Conservation (phyloP, 495 filamentous ascomycete genomes). For the Physcia stellaris region DNA sequence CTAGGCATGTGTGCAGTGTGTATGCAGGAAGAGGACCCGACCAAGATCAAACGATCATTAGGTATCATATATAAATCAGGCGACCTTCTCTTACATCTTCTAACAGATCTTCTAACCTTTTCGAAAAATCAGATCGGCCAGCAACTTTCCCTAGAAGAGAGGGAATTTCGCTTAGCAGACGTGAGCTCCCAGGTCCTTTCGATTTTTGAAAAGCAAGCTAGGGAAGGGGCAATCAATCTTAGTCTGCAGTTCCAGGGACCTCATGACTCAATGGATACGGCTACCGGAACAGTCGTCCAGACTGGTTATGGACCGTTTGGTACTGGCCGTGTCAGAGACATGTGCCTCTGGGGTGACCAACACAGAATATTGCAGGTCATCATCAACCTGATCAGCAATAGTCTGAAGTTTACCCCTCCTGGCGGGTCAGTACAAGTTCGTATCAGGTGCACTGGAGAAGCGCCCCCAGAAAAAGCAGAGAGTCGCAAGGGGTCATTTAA, state of each 20-base stretch:
- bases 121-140: constrained; percentile 86
- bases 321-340: constrained; percentile 52
- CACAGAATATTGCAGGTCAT: constrained; percentile 79
- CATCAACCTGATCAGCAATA: constrained; percentile 88
- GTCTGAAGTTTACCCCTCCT: constrained; percentile 79
- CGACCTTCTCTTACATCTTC: constrained; percentile 69
- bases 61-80: constrained; percentile 83
- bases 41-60: constrained; percentile 63
- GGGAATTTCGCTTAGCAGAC: constrained; percentile 69
- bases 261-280: constrained; percentile 24
- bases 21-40: constrained; percentile 73
- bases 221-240: constrained; percentile 61
- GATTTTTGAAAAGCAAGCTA: constrained; percentile 81
- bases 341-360: constrained; percentile 79
- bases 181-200: constrained; percentile 64
- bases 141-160: constrained; percentile 66
- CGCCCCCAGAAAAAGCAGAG: constrained; percentile 10
- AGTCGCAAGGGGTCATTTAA: constrained; percentile 18
- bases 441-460: constrained; percentile 56
- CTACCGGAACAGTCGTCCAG: constrained; percentile 23
- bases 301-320: constrained; percentile 44
- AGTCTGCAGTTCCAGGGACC: constrained; percentile 51
- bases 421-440: constrained; percentile 59
- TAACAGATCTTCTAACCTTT: constrained; percentile 87
- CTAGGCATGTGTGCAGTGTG: constrained; percentile 85